phyloP scores from a whole-genome alignment of 768 basidiomycete genomes.

The Chlorophyllum brunneum region DNA sequence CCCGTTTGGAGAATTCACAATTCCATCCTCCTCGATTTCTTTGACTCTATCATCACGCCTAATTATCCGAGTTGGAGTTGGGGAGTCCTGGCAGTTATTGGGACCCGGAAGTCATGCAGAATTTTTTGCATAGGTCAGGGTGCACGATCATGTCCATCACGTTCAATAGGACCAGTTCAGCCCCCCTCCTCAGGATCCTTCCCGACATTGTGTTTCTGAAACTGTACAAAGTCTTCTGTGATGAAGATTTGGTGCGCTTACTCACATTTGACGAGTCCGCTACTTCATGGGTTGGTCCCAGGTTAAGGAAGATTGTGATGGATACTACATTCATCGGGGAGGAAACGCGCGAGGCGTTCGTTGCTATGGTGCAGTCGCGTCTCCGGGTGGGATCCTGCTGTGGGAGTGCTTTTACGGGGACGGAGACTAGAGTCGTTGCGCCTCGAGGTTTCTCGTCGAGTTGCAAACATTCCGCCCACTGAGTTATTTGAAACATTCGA shows the following conservation, averaged over 20 bases:
- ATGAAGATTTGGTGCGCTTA: neutral
- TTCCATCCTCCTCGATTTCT: neutral
- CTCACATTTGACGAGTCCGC: neutral
- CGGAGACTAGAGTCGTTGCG: neutral
- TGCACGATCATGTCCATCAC: neutral
- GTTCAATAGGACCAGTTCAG: neutral
- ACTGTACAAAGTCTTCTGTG: neutral
- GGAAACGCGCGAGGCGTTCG: neutral
- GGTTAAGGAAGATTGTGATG: neutral
- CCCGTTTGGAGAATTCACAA: no score
- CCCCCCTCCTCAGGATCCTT: neutral
- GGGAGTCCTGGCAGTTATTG: neutral
- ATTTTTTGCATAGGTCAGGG: neutral
- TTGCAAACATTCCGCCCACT: neutral
- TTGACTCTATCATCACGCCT: no score
- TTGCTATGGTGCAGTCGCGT: slow-evolving; percentile 1
- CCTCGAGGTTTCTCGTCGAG: neutral
- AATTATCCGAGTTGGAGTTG: neutral
- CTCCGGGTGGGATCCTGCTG: neutral
- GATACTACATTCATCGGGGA: neutral
- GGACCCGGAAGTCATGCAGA: neutral
- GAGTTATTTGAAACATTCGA: neutral
- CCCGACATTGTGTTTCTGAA: neutral
- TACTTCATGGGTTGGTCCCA: neutral
- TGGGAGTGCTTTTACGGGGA: neutral